Evolutionary conservation across 192 early-diverging fungal genomes (phyloP).

Genomic region (Linnemannia schmuckeri): DNA sequence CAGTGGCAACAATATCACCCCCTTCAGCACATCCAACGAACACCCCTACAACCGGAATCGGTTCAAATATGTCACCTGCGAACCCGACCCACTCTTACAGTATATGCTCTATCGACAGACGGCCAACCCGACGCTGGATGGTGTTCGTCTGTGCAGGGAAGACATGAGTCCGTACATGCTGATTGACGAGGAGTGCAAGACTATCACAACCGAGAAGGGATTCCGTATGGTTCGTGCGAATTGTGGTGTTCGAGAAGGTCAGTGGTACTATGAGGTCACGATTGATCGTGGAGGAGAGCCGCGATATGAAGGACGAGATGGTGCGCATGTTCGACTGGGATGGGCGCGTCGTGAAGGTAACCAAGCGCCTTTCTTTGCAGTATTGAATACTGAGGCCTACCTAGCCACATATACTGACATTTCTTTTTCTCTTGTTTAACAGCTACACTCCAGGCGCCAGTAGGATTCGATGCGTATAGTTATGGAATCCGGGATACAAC

Average conservation of each 20-base stretch:
- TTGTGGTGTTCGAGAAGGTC: slow-evolving; percentile 69
- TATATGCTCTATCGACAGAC: slow-evolving; percentile 64
- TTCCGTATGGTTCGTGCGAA: slow-evolving; percentile 76
- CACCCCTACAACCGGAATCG: slow-evolving; percentile 72
- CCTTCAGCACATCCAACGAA: slow-evolving; percentile 59
- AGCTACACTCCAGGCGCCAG: slow-evolving; percentile 72
- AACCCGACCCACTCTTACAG: slow-evolving; percentile 61
- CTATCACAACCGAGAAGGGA: slow-evolving; percentile 72
- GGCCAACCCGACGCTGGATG: slow-evolving; percentile 55
- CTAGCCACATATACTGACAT: neutral
- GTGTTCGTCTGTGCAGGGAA: slow-evolving; percentile 63
- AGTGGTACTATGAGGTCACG: slow-evolving; percentile 74
- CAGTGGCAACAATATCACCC: slow-evolving; percentile 36
- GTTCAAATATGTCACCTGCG: slow-evolving; percentile 72
- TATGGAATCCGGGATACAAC: slow-evolving; percentile 75
- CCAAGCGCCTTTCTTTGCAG: neutral
- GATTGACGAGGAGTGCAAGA: slow-evolving; percentile 67
- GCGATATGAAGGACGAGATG: slow-evolving; percentile 57
- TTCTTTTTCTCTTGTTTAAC: neutral
- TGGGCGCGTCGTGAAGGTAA: slow-evolving; percentile 75
- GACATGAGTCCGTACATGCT: slow-evolving; percentile 73
- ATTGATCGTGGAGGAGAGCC: slow-evolving; percentile 63
- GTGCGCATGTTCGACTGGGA: slow-evolving; percentile 74
- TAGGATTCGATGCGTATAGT: slow-evolving; percentile 76
- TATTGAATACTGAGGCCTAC: neutral